These are phyloP conservation scores for Deinandra increscens DNA, from an alignment of 129 eudicot genomes.

Conservation along the genomic window DNA sequence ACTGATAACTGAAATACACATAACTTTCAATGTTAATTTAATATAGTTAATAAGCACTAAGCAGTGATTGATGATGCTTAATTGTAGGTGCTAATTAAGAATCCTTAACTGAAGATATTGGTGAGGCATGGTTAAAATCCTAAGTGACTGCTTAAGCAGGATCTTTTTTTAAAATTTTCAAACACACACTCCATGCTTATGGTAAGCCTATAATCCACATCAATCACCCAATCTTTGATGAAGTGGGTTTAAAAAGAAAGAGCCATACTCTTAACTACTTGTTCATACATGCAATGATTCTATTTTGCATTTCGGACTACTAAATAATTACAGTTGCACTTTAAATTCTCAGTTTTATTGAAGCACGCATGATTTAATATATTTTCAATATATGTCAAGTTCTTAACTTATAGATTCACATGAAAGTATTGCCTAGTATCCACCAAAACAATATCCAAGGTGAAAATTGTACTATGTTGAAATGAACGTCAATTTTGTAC, in stretches of 20 bases:
- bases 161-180: not conserved
- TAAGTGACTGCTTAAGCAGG: not conserved
- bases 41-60: not conserved
- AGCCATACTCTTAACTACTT: not conserved
- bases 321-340: not conserved
- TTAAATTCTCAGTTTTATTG: not conserved
- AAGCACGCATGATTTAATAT: not conserved
- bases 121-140: not conserved
- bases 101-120: slow-evolving; percentile 3
- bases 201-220: not conserved
- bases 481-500: not conserved
- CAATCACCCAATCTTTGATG: not conserved
- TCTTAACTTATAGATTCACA: not conserved
- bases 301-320: not conserved
- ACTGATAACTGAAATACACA: not conserved
- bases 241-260: not conserved
- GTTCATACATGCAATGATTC: not conserved
- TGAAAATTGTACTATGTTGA: not conserved
- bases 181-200: not conserved
- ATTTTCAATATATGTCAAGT: not conserved
- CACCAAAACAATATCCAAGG: not conserved
- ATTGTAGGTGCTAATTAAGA: not conserved
- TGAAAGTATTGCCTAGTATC: not conserved
- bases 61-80: not conserved
- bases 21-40: not conserved